Conservation (phyloP, 768 basidiomycete species). For the Tricholoma bakamatsutake region DNA sequence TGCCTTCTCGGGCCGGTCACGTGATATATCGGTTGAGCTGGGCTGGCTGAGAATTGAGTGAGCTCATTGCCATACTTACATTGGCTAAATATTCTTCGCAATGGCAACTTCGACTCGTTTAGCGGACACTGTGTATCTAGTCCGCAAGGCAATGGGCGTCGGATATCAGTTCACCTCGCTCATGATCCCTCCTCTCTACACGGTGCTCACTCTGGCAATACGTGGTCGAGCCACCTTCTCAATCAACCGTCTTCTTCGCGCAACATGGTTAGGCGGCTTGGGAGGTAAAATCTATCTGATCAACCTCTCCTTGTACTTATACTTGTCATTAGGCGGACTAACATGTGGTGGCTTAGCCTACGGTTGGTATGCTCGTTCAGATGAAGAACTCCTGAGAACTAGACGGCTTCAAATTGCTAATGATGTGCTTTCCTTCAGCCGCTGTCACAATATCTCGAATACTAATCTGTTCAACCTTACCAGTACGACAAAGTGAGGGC, state of each 20-base stretch:
- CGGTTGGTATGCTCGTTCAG: conserved; percentile 50
- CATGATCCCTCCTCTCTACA: conserved; percentile 56
- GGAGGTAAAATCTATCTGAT: conserved; percentile 34
- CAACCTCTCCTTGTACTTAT: neutral
- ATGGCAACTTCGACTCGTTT: conserved; percentile 24
- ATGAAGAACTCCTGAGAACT: conserved; percentile 39
- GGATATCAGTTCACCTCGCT: conserved; percentile 67
- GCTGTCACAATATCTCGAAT: conserved; percentile 2
- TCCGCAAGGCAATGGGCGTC: conserved; percentile 56
- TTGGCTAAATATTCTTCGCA: neutral
- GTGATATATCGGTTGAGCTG: too few relatives aligned
- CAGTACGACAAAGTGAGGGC: conserved; percentile 55
- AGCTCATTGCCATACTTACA: too few relatives aligned
- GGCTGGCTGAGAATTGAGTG: too few relatives aligned
- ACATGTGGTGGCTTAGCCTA: conserved; percentile 56
- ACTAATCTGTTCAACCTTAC: neutral
- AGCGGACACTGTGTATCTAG: conserved; percentile 60
- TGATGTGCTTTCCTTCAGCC: conserved; percentile 36
- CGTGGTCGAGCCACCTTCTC: conserved; percentile 51
- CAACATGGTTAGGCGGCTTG: conserved; percentile 68
- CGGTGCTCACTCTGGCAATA: conserved; percentile 44
- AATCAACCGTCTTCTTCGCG: conserved; percentile 58
- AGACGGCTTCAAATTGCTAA: conserved; percentile 50
- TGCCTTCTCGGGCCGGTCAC: too few relatives aligned
- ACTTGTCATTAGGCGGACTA: conserved; percentile 33